A percentile compares a stretch with the other conserved stretches of the same genome.
phyloP scores from a whole-genome alignment of 768 basidiomycete species.

The Boletus patriciae region DNA sequence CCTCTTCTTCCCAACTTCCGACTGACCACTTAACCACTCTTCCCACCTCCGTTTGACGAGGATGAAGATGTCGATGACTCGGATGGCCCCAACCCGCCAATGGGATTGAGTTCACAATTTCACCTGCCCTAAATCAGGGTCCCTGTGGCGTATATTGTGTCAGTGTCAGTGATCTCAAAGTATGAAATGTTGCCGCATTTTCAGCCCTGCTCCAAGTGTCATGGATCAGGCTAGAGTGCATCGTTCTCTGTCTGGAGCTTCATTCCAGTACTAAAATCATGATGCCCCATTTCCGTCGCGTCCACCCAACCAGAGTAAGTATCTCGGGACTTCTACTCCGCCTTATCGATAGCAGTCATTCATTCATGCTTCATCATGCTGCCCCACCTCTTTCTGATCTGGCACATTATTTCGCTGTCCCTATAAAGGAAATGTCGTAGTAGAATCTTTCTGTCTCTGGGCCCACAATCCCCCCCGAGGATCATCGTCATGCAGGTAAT shows the following conservation, averaged over 20 bases:
- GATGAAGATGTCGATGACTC: slow-evolving; percentile 45
- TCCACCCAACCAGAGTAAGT: slow-evolving; percentile 16
- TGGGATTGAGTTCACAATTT: slow-evolving; percentile 19
- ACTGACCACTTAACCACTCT: slow-evolving; percentile 63
- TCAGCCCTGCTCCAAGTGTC: slow-evolving; percentile 10
- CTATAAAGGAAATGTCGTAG: slow-evolving; percentile 33
- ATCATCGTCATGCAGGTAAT: slow-evolving; percentile 33
- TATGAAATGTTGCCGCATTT: slow-evolving; percentile 17
- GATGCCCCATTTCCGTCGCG: slow-evolving; percentile 25
- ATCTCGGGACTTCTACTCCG: slow-evolving; percentile 27
- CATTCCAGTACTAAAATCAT: slow-evolving; percentile 22
- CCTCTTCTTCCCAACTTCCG: slow-evolving; percentile 78
- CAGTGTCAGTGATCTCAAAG: slow-evolving; percentile 5
- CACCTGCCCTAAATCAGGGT: slow-evolving; percentile 36
- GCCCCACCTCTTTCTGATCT: slow-evolving; percentile 24
- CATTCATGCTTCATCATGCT: slow-evolving; percentile 19
- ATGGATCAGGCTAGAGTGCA: slow-evolving; percentile 10
- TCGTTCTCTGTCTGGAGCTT: slow-evolving; percentile 16
- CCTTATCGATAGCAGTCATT: slow-evolving; percentile 32
- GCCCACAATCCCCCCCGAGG: slow-evolving; percentile 35
- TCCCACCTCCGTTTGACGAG: slow-evolving; percentile 65
- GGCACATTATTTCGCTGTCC: slow-evolving; percentile 15
- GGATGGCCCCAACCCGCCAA: slow-evolving; percentile 19
- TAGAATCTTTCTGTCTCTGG: slow-evolving; percentile 22
- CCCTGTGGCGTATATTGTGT: slow-evolving; percentile 27